Conservation (phyloP, 129 eudicot species). For the Daucus carota region DH1_v3.0 NC_030384.2:47875001-47875500, state of each 20-base stretch:
- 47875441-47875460: too few relatives aligned
- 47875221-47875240: constrained; percentile 96
- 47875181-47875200: constrained; percentile 85
- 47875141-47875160: constrained; percentile 99
- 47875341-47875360: constrained; percentile 29
- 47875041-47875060: constrained; percentile 93
- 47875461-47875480: too few relatives aligned
- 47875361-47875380: constrained; percentile 87
- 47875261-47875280: constrained; percentile 94
- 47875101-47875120: background rate
- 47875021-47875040: constrained; percentile 95
- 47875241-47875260: constrained; percentile 83
- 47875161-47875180: constrained; percentile 93
- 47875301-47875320: background rate
- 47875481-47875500: too few relatives aligned
- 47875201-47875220: constrained; percentile 95
- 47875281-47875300: constrained; percentile 12
- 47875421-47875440: too few relatives aligned
- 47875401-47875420: constrained; percentile 55
- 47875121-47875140: constrained; percentile 54
- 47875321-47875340: background rate
- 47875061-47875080: constrained; percentile 48
- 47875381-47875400: constrained; percentile 89
- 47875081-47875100: background rate
- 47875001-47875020: constrained; percentile 94